Percentiles rank a stretch among this genome's conserved stretches.
Conservation (phyloP, 306 rosid species). For the Cicer arietinum region DNA sequence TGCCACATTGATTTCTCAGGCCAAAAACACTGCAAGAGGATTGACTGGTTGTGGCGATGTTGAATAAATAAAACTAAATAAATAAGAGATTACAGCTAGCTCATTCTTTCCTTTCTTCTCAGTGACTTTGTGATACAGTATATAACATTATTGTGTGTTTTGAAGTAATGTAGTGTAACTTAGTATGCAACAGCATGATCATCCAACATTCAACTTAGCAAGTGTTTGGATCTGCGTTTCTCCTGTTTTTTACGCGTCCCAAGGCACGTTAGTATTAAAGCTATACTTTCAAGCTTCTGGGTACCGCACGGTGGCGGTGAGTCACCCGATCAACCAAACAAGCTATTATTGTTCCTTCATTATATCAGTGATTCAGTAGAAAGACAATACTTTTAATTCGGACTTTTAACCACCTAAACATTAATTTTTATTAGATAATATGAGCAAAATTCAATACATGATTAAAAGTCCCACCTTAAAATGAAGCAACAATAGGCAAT, state of each 20-base stretch:
- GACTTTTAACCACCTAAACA: constrained; percentile 27
- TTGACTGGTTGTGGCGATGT: neutral
- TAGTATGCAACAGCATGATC: constrained; percentile 15
- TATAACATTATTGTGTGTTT: neutral
- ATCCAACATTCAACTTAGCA: constrained; percentile 14
- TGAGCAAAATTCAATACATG: constrained; percentile 13
- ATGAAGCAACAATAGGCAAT: constrained; percentile 9
- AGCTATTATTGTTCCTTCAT: neutral
- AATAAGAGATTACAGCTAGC: constrained; percentile 19
- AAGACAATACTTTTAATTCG: constrained; percentile 15
- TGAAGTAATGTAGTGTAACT: neutral
- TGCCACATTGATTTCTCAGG: neutral
- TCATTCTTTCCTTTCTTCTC: constrained; percentile 14
- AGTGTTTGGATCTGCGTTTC: too few relatives aligned
- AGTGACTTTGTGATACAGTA: neutral
- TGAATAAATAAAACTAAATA: neutral
- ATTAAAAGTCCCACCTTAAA: neutral
- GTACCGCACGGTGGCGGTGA: too few relatives aligned
- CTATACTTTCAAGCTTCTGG: too few relatives aligned
- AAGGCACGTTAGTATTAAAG: too few relatives aligned
- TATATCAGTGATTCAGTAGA: constrained; percentile 1
- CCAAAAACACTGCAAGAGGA: constrained; percentile 24
- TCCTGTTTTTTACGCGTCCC: too few relatives aligned
- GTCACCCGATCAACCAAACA: too few relatives aligned
- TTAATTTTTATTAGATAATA: constrained; percentile 18